Conservation (phyloP, 2,329 filamentous ascomycete species). For the Dryadomyces quercus-mongolicae region DNA sequence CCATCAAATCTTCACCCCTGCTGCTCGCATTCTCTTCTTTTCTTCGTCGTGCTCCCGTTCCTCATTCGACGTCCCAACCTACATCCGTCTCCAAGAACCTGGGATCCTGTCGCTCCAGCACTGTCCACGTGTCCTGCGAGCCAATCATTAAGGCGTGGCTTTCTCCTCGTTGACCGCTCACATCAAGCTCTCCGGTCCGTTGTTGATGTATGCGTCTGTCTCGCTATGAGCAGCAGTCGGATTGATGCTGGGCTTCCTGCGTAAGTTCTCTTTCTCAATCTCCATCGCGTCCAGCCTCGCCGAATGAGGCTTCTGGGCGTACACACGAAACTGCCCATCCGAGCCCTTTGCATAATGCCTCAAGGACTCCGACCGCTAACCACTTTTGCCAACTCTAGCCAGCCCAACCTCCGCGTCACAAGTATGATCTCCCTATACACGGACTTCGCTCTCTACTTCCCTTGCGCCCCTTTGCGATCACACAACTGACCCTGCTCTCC, state of each 20-base stretch:
- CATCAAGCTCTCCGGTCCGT: not conserved
- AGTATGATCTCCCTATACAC: constrained; percentile 45
- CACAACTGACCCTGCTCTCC: constrained; percentile 7
- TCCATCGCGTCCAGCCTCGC: not conserved
- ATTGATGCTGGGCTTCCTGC: constrained; percentile 50
- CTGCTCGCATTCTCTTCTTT: not conserved
- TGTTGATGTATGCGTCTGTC: not conserved
- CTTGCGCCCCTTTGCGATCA: not conserved
- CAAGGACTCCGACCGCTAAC: constrained; percentile 1
- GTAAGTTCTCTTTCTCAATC: constrained; percentile 32
- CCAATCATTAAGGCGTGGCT: not conserved
- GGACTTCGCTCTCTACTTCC: not conserved
- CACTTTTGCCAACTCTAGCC: constrained; percentile 30
- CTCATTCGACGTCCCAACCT: not conserved
- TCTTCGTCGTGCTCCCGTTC: not conserved
- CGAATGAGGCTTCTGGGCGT: not conserved
- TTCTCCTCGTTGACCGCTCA: not conserved
- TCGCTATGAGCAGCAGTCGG: constrained; percentile 30
- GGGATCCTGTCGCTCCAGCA: not conserved
- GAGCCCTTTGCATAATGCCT: not conserved
- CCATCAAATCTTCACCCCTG: not conserved
- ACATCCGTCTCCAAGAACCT: not conserved
- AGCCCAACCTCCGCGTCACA: constrained; percentile 83
- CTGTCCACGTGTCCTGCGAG: not conserved
- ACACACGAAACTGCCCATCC: not conserved